Evolutionary conservation across 1,284 basidiomycete genomes (phyloP).

Genomic region (Ceratobasidium sp.): DNA sequence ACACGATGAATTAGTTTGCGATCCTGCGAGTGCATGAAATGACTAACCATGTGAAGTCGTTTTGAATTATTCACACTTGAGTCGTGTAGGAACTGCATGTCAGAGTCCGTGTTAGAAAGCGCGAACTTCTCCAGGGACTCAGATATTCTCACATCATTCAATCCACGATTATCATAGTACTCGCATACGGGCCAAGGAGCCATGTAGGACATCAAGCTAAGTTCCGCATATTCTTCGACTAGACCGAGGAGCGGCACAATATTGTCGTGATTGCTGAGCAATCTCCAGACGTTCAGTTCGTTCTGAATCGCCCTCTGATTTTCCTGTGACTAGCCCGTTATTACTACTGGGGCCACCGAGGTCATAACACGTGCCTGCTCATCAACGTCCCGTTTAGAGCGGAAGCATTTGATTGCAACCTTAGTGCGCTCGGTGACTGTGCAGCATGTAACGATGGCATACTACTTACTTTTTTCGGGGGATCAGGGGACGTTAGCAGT

Average conservation of each 20-base stretch:
- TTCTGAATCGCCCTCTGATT: background rate
- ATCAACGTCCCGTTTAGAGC: background rate
- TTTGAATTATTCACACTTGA: background rate
- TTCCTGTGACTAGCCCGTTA: background rate
- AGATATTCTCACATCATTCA: too few species aligned
- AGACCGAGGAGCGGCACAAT: background rate
- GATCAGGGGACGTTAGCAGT: too few species aligned
- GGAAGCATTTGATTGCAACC: slow-evolving; percentile 4
- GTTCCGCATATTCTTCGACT: background rate
- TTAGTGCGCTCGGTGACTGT: background rate
- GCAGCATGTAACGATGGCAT: too few species aligned
- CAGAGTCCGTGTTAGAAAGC: background rate
- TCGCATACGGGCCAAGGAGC: background rate
- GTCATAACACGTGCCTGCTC: background rate
- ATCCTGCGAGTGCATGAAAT: too few species aligned
- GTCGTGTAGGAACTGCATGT: background rate
- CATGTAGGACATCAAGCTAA: background rate
- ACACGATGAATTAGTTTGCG: background rate
- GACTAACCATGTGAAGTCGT: background rate
- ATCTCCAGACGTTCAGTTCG: background rate
- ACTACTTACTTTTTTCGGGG: too few species aligned
- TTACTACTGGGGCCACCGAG: background rate
- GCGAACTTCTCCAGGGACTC: too few species aligned
- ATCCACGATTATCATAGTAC: background rate
- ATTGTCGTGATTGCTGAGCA: background rate